Evolutionary conservation across 2,329 filamentous ascomycete genomes (phyloP).

Genomic region (Pseudogymnoascus sp.): DNA sequence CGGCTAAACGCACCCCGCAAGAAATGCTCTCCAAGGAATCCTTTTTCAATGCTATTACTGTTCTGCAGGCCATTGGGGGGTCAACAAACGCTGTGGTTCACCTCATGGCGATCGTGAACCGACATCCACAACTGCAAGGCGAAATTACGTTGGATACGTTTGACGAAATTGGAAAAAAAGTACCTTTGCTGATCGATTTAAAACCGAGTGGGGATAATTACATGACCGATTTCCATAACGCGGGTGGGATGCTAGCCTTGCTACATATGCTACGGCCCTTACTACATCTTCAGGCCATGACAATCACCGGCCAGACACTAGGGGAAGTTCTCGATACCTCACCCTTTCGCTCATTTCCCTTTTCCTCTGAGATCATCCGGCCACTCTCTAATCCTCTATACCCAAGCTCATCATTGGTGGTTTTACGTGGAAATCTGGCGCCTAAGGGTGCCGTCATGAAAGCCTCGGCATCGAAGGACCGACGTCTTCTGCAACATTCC

Average conservation of each 20-base stretch:
- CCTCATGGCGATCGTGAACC: constrained; percentile 39
- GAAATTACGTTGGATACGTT: constrained; percentile 39
- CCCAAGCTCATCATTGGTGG: constrained; percentile 37
- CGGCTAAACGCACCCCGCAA: constrained; percentile 35
- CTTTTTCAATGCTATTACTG: constrained; percentile 40
- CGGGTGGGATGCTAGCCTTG: constrained; percentile 43
- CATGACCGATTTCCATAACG: constrained; percentile 49
- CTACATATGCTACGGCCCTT: constrained; percentile 40
- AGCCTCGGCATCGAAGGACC: constrained; percentile 43
- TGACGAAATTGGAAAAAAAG: constrained; percentile 40
- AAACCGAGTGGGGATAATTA: constrained; percentile 47
- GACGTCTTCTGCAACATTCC: constrained; percentile 35
- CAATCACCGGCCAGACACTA: constrained; percentile 40
- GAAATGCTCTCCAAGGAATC: constrained; percentile 39
- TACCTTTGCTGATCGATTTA: constrained; percentile 42
- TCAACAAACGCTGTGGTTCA: constrained; percentile 38
- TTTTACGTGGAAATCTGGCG: constrained; percentile 41
- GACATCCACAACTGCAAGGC: constrained; percentile 41
- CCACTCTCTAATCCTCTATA: constrained; percentile 39
- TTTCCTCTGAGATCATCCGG: constrained; percentile 37
- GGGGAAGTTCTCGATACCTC: constrained; percentile 38
- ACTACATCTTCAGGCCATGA: constrained; percentile 38
- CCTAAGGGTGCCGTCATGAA: constrained; percentile 43
- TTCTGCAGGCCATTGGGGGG: constrained; percentile 38
- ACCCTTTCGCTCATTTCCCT: constrained; percentile 35